Evolutionary conservation across 495 filamentous ascomycete species (phyloP), one percentile per base, ranked within the genome.

Genomic region (Penicillium atrosanguineum): DNA sequence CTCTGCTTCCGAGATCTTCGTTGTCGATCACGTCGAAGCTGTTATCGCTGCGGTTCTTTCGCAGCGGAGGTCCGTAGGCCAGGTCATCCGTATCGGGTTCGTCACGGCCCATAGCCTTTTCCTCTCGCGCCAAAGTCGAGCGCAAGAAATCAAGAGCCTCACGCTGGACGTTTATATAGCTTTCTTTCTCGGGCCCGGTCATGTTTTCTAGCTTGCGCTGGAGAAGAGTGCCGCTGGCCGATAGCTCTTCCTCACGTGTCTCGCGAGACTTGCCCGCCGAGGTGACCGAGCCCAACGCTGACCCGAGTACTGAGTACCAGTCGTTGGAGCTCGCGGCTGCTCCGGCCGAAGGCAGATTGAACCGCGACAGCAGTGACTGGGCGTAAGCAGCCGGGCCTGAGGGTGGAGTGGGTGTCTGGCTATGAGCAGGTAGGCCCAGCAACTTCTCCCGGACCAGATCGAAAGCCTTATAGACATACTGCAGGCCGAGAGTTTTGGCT

Each of bases 1-100:
- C 34, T 7, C 60, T 64, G n/a, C 57, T 64, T 26, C 64, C 76
- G 1, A 79, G 77, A 58, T 87, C 87, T 50, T 88, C 86, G n/a
- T 78, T 77, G 36, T 90, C 86, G 55, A 96, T 85, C 61, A 87
- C 85, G 61, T 93, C 88, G 64, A 96, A 96, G 53, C 91, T 90
- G 34, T 78, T 79, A 57, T 90, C 88, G 48, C 86, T 89, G 54
- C 78, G 76, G 60, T 86, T 90, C 77, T 88, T 90, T 40, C 73
- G 79, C 63, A 90, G 61, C 7, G 83, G 71, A 44, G 74, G 67
- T 14, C 70, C 67, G 52, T 76, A 69, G 39, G 74, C 64, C 64
- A 79, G 65, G 73, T 81, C 63, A 64, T 77, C 50, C 61, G 71
- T 67, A 42, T 74, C 76, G 36, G 54, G 70, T 46, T 63, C 72